These are phyloP conservation scores for Mycena rosella DNA, from an alignment of 768 basidiomycete species.

Conservation along the genomic window DNA sequence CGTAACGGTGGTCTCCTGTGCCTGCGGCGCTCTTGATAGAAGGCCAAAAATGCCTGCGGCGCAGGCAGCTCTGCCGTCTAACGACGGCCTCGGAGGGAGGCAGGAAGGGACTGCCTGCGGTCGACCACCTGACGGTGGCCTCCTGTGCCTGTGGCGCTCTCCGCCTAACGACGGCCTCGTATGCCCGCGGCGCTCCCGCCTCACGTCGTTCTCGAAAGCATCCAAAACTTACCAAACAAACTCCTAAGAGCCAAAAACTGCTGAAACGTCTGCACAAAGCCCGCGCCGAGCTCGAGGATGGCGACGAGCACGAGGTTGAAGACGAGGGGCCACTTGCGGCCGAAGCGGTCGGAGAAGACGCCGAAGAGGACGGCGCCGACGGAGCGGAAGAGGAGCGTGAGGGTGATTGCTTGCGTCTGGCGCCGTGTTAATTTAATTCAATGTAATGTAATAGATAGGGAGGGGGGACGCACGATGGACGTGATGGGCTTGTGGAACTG, in stretches of 20 bases:
- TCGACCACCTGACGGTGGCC: too few species aligned
- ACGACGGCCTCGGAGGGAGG: too few species aligned
- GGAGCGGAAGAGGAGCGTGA: constrained; percentile 93
- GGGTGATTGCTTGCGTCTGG: constrained; percentile 85
- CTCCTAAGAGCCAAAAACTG: constrained; percentile 87
- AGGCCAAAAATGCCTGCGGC: too few species aligned
- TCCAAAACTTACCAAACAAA: constrained; percentile 71
- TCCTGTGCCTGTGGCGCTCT: too few species aligned
- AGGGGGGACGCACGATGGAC: constrained; percentile 53
- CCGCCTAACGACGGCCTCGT: too few species aligned
- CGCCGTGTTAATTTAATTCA: neutral
- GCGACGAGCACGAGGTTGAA: constrained; percentile 78
- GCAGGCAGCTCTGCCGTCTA: too few species aligned
- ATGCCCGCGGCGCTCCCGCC: too few species aligned
- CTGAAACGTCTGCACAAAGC: constrained; percentile 81
- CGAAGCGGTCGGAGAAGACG: constrained; percentile 87
- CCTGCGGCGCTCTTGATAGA: too few species aligned
- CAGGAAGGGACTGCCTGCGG: too few species aligned
- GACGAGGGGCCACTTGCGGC: constrained; percentile 94
- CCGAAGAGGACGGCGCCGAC: constrained; percentile 88
- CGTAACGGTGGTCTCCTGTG: too few species aligned
- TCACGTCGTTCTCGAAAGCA: too few species aligned
- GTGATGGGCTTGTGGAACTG: constrained; percentile 61
- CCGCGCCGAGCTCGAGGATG: constrained; percentile 80
- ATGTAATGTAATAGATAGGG: neutral